A percentile compares a stretch with the other conserved stretches of the same genome.
These are phyloP conservation scores for Peronospora belbahrii DNA, from an alignment of 352 stramenopile genomes.

Conservation along the genomic window DNA sequence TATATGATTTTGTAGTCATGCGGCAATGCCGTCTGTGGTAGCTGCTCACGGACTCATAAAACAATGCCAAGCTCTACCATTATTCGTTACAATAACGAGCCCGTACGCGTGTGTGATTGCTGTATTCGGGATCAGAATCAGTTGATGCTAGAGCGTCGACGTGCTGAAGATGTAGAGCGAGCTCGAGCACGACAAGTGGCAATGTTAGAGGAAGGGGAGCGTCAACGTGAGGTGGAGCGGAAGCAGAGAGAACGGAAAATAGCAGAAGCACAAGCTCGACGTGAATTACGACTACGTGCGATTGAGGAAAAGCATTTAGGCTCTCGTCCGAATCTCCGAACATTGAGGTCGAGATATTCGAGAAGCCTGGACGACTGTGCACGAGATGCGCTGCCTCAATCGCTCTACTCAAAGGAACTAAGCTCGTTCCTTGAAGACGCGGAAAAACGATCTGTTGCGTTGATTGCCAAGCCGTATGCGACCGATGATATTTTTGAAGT, in stretches of 20 bases:
- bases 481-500: conserved; percentile 16
- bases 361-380: conserved; percentile 52
- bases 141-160: conserved; percentile 60
- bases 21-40: conserved; percentile 70
- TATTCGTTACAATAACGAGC: conserved; percentile 69
- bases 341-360: conserved; percentile 28
- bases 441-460: conserved; percentile 41
- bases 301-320: conserved; percentile 59
- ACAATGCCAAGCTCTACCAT: conserved; percentile 58
- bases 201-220: conserved; percentile 58
- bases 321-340: conserved; percentile 36
- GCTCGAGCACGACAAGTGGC: conserved; percentile 63
- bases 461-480: conserved; percentile 32
- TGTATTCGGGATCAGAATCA: conserved; percentile 73
- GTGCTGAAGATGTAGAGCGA: conserved; percentile 61
- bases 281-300: conserved; percentile 34
- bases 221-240: conserved; percentile 46
- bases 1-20: conserved; percentile 40
- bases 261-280: conserved; percentile 34
- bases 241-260: conserved; percentile 41
- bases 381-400: conserved; percentile 12
- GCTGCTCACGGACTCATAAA: conserved; percentile 69
- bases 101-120: conserved; percentile 71
- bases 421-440: conserved; percentile 52
- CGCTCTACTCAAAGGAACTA: conserved; percentile 36